These are phyloP conservation scores for Hemileccinum rubropunctum DNA, from an alignment of 768 basidiomycete genomes.

Conservation along the genomic window DNA sequence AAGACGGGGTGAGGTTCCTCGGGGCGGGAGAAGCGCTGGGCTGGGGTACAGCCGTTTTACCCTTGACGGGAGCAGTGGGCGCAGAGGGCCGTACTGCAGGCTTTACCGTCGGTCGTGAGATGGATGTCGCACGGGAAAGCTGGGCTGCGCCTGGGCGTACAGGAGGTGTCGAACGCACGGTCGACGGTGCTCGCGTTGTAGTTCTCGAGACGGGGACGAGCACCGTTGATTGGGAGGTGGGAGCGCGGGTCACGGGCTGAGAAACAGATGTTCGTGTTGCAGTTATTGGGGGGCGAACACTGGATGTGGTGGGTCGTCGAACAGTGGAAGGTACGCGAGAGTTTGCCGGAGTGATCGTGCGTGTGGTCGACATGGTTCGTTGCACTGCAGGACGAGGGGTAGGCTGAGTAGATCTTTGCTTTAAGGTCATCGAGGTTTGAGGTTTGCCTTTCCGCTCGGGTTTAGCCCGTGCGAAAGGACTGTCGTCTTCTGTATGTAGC, in stretches of 20 bases:
- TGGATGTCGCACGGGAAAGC: slow-evolving; percentile 7
- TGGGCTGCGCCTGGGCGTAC: slow-evolving; percentile 2
- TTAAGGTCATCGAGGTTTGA: slow-evolving; percentile 1
- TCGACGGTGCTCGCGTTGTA: slow-evolving; percentile 20
- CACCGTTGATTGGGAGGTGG: slow-evolving; percentile 21
- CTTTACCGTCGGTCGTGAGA: slow-evolving; percentile 8
- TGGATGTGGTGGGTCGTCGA: slow-evolving; percentile 7
- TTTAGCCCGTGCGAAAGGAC: slow-evolving; percentile 24
- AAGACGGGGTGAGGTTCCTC: background rate
- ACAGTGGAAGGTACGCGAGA: slow-evolving; percentile 11
- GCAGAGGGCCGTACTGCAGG: slow-evolving; percentile 7
- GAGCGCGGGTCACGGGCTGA: slow-evolving; percentile 23
- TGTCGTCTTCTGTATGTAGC: slow-evolving; percentile 24
- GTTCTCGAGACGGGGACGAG: slow-evolving; percentile 15
- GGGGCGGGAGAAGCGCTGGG: background rate
- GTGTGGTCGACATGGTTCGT: slow-evolving; percentile 1
- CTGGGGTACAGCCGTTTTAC: slow-evolving; percentile 6
- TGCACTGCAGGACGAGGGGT: slow-evolving; percentile 8
- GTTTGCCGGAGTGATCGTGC: background rate
- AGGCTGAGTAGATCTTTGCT: slow-evolving; percentile 1
- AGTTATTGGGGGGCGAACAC: slow-evolving; percentile 6
- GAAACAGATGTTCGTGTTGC: slow-evolving; percentile 10
- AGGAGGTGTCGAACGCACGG: slow-evolving; percentile 16
- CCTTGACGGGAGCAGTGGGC: slow-evolving; percentile 1
- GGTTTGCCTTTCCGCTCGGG: slow-evolving; percentile 7